Evolutionary conservation across 768 basidiomycete species (phyloP).

Genomic region (Melanogaster broomeanus): DNA sequence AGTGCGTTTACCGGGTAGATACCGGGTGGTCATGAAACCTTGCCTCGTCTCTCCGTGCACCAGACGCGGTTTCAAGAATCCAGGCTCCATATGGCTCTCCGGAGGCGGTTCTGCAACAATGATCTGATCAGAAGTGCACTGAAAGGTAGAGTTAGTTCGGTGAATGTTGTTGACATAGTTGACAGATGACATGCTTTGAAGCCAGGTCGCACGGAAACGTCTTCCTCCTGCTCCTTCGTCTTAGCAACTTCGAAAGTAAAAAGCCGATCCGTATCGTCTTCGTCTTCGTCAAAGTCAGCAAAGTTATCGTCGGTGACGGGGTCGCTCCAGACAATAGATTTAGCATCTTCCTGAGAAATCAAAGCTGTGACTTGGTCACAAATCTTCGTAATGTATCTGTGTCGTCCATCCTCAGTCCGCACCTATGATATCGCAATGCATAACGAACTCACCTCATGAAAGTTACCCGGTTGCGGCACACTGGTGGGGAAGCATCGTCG

Average conservation of each 20-base stretch:
- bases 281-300: constrained; percentile 35
- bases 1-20: constrained; percentile 20
- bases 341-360: constrained; percentile 48
- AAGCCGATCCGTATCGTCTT: constrained; percentile 49
- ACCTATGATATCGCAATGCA: background rate
- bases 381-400: constrained; percentile 60
- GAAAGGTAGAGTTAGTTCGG: background rate
- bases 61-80: constrained; percentile 31
- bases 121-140: constrained; percentile 23
- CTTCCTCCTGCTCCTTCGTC: constrained; percentile 58
- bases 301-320: constrained; percentile 28
- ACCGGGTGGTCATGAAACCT: constrained; percentile 38
- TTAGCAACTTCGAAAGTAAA: constrained; percentile 59
- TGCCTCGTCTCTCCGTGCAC: constrained; percentile 44
- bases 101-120: constrained; percentile 14
- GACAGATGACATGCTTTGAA: constrained; percentile 39
- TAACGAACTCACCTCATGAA: constrained; percentile 52
- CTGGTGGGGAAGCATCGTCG: constrained; percentile 47
- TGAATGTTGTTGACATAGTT: background rate
- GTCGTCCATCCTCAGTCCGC: background rate
- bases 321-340: constrained; percentile 45
- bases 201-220: constrained; percentile 43
- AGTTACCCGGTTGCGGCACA: constrained; percentile 53
- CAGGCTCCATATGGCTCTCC: constrained; percentile 21
- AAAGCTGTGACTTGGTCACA: constrained; percentile 54